Evolutionary conservation across 1,284 basidiomycete species (phyloP).

Genomic region (Ceratobasidium sp.): DNA sequence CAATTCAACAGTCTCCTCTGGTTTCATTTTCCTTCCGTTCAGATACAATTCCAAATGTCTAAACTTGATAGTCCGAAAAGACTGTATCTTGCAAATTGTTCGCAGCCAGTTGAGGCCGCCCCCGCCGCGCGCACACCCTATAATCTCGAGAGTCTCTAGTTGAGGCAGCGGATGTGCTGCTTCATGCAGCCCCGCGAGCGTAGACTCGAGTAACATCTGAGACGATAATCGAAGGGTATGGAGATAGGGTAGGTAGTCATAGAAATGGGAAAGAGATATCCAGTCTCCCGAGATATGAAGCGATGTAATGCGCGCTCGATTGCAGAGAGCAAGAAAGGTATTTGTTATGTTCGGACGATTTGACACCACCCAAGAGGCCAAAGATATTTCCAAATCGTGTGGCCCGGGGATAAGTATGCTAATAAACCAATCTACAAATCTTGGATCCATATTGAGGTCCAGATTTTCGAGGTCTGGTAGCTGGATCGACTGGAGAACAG

Average conservation of each 20-base stretch:
- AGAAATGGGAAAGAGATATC: not conserved
- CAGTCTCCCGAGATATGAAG: not conserved
- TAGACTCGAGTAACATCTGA: not conserved
- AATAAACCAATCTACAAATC: conserved; percentile 20
- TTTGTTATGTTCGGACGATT: not conserved
- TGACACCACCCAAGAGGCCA: not conserved
- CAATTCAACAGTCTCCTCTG: not conserved
- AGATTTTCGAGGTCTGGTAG: conserved; percentile 2
- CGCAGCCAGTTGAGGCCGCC: not conserved
- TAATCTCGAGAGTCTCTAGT: conserved; percentile 20
- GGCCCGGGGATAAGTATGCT: not conserved
- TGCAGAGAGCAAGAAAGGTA: not conserved
- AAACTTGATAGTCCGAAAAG: not conserved
- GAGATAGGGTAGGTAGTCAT: not conserved
- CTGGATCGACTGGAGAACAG: not conserved
- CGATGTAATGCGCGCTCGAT: conserved; percentile 12
- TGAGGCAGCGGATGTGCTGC: not conserved
- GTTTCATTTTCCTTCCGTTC: not conserved
- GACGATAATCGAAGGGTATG: not conserved
- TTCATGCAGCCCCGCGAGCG: conserved; percentile 23
- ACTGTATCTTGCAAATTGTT: not conserved
- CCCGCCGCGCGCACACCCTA: not conserved
- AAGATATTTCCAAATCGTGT: not conserved
- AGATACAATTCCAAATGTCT: not conserved
- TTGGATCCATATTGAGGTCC: not conserved